A percentile compares a stretch with the other conserved stretches of the same genome.
Evolutionary conservation across 106 monocot genomes (phyloP).

Genomic region (Amphibolis antarctica): DNA sequence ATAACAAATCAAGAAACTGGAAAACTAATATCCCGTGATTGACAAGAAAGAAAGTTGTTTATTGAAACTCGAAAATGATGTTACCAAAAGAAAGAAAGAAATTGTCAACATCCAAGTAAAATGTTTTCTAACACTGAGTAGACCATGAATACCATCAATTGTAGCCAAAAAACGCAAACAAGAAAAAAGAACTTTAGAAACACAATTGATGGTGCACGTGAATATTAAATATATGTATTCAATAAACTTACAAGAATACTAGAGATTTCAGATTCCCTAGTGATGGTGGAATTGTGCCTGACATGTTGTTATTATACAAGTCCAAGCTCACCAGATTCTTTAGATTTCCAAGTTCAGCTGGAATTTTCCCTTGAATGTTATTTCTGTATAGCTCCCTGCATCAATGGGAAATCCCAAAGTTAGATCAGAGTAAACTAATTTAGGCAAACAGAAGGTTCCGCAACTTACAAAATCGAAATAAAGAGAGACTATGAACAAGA

Average conservation of each 20-base stretch:
- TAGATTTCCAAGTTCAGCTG: conserved; percentile 71
- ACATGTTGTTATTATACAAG: conserved; percentile 91
- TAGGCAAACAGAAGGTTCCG: too few species aligned
- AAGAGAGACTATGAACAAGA: too few species aligned
- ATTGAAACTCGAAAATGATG: too few species aligned
- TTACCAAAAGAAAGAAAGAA: neutral
- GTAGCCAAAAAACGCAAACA: too few species aligned
- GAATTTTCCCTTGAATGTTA: conserved; percentile 72
- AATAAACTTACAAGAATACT: conserved; percentile 69
- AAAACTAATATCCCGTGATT: too few species aligned
- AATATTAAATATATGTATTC: too few species aligned
- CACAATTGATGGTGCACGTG: too few species aligned
- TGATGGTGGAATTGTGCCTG: conserved; percentile 73
- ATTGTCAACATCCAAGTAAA: neutral
- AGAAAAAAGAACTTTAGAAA: too few species aligned
- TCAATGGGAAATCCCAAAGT: neutral
- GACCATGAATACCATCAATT: too few species aligned
- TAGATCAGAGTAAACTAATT: neutral
- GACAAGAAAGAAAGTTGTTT: too few species aligned
- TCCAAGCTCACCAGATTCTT: conserved; percentile 84
- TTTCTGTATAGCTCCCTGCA: conserved; percentile 91
- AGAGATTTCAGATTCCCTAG: conserved; percentile 84
- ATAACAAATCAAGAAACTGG: too few species aligned
- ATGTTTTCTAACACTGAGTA: neutral
- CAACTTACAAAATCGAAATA: too few species aligned